phyloP scores from a whole-genome alignment of 2,329 filamentous ascomycete genomes.

The Ophidiomyces ophidiicola region DNA sequence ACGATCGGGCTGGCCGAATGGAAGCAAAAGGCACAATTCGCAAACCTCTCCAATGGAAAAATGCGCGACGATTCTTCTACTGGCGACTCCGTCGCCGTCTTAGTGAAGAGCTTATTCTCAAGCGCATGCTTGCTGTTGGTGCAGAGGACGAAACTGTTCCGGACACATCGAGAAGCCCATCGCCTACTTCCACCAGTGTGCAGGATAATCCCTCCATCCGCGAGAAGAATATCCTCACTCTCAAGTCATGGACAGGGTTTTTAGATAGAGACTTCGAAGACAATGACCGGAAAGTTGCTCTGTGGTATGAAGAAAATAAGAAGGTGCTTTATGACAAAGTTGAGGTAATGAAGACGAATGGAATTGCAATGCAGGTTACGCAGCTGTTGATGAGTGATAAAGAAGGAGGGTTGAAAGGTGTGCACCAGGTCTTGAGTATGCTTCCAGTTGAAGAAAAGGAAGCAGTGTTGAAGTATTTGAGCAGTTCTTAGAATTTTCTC shows the following conservation, averaged over 20 bases:
- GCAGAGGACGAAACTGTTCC: slow-evolving; percentile 29
- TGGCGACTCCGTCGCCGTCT: slow-evolving; percentile 94
- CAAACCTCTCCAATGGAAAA: slow-evolving; percentile 68
- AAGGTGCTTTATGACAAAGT: slow-evolving; percentile 73
- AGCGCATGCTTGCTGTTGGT: slow-evolving; percentile 55
- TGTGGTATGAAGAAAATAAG: slow-evolving; percentile 94
- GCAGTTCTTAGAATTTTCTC: slow-evolving; percentile 3
- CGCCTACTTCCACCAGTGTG: slow-evolving; percentile 22
- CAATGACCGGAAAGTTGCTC: slow-evolving; percentile 70
- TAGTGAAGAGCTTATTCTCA: slow-evolving; percentile 94
- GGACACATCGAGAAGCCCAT: slow-evolving; percentile 26
- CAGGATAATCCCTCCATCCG: slow-evolving; percentile 39
- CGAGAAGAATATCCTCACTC: slow-evolving; percentile 55
- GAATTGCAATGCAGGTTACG: slow-evolving; percentile 57
- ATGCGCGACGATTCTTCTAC: slow-evolving; percentile 96
- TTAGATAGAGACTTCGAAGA: slow-evolving; percentile 55
- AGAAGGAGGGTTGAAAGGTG: slow-evolving; percentile 65
- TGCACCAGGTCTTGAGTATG: slow-evolving; percentile 72
- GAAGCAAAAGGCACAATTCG: slow-evolving; percentile 93
- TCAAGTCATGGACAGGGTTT: slow-evolving; percentile 74
- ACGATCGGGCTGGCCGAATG: slow-evolving; percentile 96
- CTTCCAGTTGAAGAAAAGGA: slow-evolving; percentile 83
- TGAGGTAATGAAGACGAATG: slow-evolving; percentile 67
- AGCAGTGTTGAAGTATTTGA: slow-evolving; percentile 53
- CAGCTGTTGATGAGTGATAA: slow-evolving; percentile 54